Conservation (phyloP, 2,329 filamentous ascomycete genomes). For the Fusarium brachygibbosum region DNA sequence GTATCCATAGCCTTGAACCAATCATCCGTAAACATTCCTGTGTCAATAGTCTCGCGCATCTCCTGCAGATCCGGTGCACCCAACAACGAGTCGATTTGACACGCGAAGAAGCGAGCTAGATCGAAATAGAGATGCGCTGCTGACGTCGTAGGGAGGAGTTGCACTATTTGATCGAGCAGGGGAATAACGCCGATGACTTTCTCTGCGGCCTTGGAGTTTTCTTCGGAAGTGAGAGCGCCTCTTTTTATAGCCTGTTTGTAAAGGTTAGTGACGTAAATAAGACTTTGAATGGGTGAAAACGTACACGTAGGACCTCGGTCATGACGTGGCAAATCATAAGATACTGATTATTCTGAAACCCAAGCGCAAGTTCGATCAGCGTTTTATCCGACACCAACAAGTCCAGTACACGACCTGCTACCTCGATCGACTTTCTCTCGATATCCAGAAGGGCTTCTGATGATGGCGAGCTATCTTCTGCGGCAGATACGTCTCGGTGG, state of each 20-base stretch:
- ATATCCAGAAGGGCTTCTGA: not conserved
- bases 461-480: not conserved
- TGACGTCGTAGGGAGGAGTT: conserved; percentile 9
- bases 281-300: rapidly evolving
- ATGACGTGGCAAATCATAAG: conserved; percentile 19
- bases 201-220: conserved; percentile 5
- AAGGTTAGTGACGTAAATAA: rapidly evolving
- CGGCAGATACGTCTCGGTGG: not conserved
- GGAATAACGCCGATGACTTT: conserved; percentile 16
- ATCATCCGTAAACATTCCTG: conserved; percentile 24
- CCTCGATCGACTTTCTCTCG: conserved; percentile 3
- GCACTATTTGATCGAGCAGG: conserved; percentile 13
- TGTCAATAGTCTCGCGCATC: conserved; percentile 12
- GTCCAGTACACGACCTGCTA: conserved; percentile 2
- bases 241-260: conserved; percentile 10
- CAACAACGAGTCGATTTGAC: conserved; percentile 16
- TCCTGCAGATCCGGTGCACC: conserved; percentile 1
- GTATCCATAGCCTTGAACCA: conserved; percentile 27
- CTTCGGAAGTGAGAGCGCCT: not conserved
- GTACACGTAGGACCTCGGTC: conserved; percentile 6
- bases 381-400: not conserved
- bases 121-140: conserved; percentile 19
- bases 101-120: conserved; percentile 29
- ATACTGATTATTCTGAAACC: conserved; percentile 25
- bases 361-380: conserved; percentile 5